Evolutionary conservation across 768 basidiomycete species (phyloP).

Genomic region (Neoboletus subvelutipes): DNA sequence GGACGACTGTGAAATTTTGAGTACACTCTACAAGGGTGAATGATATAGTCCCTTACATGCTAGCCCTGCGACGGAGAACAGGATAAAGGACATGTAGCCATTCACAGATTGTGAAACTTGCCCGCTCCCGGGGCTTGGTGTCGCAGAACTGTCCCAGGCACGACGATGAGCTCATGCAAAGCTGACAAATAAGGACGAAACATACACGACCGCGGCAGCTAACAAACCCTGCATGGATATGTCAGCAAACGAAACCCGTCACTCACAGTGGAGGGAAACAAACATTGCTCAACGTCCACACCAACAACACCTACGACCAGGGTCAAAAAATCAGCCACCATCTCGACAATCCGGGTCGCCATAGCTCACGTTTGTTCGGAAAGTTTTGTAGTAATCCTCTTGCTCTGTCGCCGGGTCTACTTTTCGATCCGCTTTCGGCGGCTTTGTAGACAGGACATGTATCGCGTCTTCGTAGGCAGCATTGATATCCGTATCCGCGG

Average conservation of each 20-base stretch:
- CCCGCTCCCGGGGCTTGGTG: slow-evolving; percentile 48
- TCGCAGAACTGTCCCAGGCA: slow-evolving; percentile 30
- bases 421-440: slow-evolving; percentile 67
- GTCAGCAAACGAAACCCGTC: slow-evolving; percentile 8
- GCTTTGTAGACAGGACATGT: slow-evolving; percentile 72
- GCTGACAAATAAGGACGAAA: slow-evolving; percentile 17
- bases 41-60: slow-evolving; percentile 59
- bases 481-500: slow-evolving; percentile 86
- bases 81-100: slow-evolving; percentile 86
- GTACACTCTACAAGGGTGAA: neutral
- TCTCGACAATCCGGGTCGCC: neutral
- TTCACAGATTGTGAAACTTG: slow-evolving; percentile 58
- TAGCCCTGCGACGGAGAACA: slow-evolving; percentile 86
- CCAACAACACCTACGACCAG: slow-evolving; percentile 62
- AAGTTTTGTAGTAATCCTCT: slow-evolving; percentile 86
- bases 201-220: slow-evolving; percentile 73
- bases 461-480: slow-evolving; percentile 91
- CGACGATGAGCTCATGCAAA: neutral
- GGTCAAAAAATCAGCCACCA: slow-evolving; percentile 13
- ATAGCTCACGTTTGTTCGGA: slow-evolving; percentile 74
- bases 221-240: slow-evolving; percentile 52
- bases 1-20: slow-evolving; percentile 55
- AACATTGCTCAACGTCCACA: slow-evolving; percentile 89
- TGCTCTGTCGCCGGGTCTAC: slow-evolving; percentile 62
- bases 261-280: slow-evolving; percentile 28